A percentile compares a stretch with the other conserved stretches of the same genome.
Evolutionary conservation across 2,329 filamentous ascomycete species (phyloP).

Genomic region (Arachnomyces sp.): DNA sequence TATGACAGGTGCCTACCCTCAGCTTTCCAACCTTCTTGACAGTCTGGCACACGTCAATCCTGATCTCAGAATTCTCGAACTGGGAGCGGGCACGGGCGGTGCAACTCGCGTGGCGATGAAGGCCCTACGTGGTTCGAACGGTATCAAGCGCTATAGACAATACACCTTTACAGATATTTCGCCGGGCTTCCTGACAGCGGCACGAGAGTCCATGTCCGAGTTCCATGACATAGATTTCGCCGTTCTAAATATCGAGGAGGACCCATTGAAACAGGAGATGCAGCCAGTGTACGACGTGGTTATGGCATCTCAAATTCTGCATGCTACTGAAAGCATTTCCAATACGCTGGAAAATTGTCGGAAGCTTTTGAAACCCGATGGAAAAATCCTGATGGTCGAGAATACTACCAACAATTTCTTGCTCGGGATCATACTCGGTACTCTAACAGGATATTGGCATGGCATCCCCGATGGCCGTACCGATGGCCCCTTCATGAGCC

Average conservation of each 20-base stretch:
- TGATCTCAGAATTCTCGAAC: slow-evolving; percentile 11
- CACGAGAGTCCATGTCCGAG: slow-evolving; percentile 6
- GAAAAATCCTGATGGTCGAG: neutral
- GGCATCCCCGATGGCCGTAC: slow-evolving; percentile 3
- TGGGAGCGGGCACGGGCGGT: slow-evolving; percentile 16
- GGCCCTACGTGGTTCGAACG: slow-evolving; percentile 2
- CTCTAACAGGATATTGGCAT: slow-evolving; percentile 8
- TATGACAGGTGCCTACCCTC: too few relatives aligned
- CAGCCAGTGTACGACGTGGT: slow-evolving; percentile 5
- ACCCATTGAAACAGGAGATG: slow-evolving; percentile 4
- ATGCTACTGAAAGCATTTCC: neutral
- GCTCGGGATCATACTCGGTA: too few relatives aligned
- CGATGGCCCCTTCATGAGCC: neutral
- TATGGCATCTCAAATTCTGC: slow-evolving; percentile 1
- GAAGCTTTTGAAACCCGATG: neutral
- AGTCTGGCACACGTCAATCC: slow-evolving; percentile 15
- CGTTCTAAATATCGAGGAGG: neutral
- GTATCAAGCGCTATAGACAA: neutral
- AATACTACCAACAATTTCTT: too few relatives aligned
- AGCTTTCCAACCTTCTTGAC: too few relatives aligned
- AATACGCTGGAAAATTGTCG: slow-evolving; percentile 1
- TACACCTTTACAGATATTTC: slow-evolving; percentile 25
- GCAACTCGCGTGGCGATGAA: slow-evolving; percentile 3
- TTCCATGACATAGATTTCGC: neutral
- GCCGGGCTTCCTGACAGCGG: slow-evolving; percentile 11